These are phyloP conservation scores for Gossypium aridum DNA, from an alignment of 441 rosid species.

Conservation along the genomic window DNA sequence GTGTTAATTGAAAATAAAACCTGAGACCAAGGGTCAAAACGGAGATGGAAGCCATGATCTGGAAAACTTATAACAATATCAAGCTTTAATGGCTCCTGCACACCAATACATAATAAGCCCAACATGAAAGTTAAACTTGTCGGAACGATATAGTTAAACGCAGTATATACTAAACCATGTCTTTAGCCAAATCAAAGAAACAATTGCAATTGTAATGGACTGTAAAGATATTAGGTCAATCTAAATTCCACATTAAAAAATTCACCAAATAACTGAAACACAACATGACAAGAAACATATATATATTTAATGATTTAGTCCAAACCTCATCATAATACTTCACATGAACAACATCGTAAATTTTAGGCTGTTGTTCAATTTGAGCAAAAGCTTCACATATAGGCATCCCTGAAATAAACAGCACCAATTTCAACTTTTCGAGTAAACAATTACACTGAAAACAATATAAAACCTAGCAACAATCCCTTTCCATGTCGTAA, in stretches of 20 bases:
- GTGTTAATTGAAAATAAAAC: conserved; percentile 22
- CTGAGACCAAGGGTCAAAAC: conserved; percentile 99
- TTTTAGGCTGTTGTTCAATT: conserved; percentile 87
- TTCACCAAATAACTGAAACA: background rate
- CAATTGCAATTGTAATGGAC: background rate
- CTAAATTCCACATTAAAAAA: conserved; percentile 3
- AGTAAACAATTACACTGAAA: background rate
- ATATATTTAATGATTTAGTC: background rate
- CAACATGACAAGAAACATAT: background rate
- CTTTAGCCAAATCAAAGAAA: background rate
- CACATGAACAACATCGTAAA: conserved; percentile 90
- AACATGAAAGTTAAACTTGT: conserved; percentile 2
- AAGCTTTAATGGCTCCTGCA: conserved; percentile 78
- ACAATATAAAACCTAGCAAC: background rate
- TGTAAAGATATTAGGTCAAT: background rate
- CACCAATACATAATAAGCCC: background rate
- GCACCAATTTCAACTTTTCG: background rate
- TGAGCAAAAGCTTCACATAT: conserved; percentile 87
- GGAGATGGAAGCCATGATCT: conserved; percentile 92
- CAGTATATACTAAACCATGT: background rate
- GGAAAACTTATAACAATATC: conserved; percentile 93
- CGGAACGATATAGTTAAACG: background rate
- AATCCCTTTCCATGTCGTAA: background rate
- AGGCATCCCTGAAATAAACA: conserved; percentile 69
- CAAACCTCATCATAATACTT: conserved; percentile 88